Conservation (phyloP, 352 stramenopile species). For the Pythium pyrilobum region DNA sequence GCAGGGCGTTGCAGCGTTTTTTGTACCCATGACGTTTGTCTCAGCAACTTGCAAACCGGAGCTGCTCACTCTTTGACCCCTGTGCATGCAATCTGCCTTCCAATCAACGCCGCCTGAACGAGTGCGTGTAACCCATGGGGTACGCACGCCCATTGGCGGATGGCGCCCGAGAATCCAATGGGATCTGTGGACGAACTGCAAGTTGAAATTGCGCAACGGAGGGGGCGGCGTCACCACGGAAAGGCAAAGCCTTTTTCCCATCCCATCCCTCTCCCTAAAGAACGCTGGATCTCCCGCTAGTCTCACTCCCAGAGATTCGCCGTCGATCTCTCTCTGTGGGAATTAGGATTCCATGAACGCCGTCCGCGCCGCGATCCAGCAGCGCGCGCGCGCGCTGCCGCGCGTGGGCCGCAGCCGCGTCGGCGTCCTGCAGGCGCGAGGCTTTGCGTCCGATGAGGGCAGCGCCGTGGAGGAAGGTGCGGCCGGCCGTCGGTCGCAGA, state of each 20-base stretch:
- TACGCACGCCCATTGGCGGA: constrained; percentile 6
- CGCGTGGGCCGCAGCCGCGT: constrained; percentile 13
- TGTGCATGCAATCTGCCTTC: too few species aligned
- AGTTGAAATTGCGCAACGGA: constrained; percentile 27
- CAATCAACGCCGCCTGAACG: too few species aligned
- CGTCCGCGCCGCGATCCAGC: neutral
- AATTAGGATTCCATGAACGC: constrained; percentile 7
- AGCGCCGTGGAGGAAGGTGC: constrained; percentile 1
- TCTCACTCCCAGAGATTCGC: neutral
- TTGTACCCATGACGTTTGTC: too few species aligned
- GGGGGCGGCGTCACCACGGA: neutral
- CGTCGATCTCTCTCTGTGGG: neutral
- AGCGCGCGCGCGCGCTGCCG: neutral
- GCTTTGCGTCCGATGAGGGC: constrained; percentile 13
- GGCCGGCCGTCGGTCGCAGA: too few species aligned
- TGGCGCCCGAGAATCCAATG: neutral
- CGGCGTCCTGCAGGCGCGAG: neutral
- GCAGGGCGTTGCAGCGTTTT: too few species aligned
- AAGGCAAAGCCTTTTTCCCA: too few species aligned
- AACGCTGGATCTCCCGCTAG: neutral
- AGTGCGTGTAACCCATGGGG: neutral
- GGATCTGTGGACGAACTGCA: constrained; percentile 28
- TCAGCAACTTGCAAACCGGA: too few species aligned
- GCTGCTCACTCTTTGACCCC: neutral
- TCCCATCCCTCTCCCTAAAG: neutral